A percentile compares a stretch with the other conserved stretches of the same genome.
Evolutionary conservation across 129 eudicot species (phyloP).

Genomic region (Glebionis coronaria): DNA sequence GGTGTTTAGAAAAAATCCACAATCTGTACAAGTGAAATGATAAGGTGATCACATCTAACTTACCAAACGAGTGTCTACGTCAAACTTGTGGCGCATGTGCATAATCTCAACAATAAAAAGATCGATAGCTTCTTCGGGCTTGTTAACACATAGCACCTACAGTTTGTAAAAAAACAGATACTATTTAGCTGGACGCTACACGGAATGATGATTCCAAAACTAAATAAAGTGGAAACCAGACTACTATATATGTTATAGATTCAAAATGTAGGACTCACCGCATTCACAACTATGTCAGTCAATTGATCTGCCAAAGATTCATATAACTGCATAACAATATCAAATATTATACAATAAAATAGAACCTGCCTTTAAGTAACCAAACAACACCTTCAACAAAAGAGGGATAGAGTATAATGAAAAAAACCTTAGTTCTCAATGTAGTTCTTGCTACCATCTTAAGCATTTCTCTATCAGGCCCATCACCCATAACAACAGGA

Average conservation of each 20-base stretch:
- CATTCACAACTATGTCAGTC: conserved; percentile 69
- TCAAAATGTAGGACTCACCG: conserved; percentile 37
- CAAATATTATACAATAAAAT: too few species aligned
- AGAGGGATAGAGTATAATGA: too few species aligned
- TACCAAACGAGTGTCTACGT: conserved; percentile 89
- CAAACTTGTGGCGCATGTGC: conserved; percentile 99
- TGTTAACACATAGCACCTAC: conserved; percentile 81
- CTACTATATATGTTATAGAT: conserved; percentile 4
- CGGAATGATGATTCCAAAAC: too few species aligned
- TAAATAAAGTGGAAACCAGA: neutral
- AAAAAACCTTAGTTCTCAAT: conserved; percentile 78
- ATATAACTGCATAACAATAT: conserved; percentile 45
- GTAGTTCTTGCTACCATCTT: conserved; percentile 98
- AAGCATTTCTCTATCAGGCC: conserved; percentile 86
- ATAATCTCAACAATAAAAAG: conserved; percentile 93
- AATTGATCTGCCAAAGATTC: conserved; percentile 87
- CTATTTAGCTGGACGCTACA: neutral
- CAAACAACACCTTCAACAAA: neutral
- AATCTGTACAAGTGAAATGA: neutral
- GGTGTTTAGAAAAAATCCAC: neutral
- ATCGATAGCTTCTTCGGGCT: conserved; percentile 83
- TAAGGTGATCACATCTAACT: conserved; percentile 9
- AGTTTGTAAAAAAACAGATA: neutral
- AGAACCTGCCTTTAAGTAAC: too few species aligned
- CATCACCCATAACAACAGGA: conserved; percentile 84